Evolutionary conservation across 176 grass and related monocot genomes (phyloP).

Genomic region (Oryza coarctata): DNA sequence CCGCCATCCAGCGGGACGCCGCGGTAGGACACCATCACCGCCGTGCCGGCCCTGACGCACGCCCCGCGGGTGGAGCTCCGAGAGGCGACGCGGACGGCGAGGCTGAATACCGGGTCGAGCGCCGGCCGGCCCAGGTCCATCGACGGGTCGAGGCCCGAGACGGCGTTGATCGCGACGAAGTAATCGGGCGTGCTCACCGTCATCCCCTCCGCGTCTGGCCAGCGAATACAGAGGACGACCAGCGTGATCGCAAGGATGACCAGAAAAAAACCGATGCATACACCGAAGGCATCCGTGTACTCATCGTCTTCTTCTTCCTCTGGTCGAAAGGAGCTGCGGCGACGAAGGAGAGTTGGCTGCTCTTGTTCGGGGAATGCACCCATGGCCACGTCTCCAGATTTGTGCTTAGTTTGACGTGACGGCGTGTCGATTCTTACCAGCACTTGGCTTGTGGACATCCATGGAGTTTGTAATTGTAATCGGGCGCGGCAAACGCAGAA

Average conservation of each 20-base stretch:
- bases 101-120: constrained; percentile 30
- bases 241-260: background rate
- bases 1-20: background rate
- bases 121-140: background rate
- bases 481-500: background rate
- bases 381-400: background rate
- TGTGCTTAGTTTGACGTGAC: background rate
- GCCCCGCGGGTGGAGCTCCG: background rate
- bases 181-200: background rate
- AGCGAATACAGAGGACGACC: background rate
- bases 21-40: background rate
- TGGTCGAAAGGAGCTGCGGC: no score
- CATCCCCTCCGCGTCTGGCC: background rate
- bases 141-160: constrained; percentile 22
- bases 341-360: background rate
- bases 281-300: background rate
- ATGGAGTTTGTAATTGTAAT: background rate
- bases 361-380: background rate
- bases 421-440: background rate
- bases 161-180: constrained; percentile 16
- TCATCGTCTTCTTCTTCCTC: background rate
- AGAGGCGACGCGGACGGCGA: constrained; percentile 16
- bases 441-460: background rate
- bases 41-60: background rate
- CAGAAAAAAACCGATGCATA: background rate